phyloP scores from a whole-genome alignment of 257 asterid species.

The Solanum peruvianum region DNA sequence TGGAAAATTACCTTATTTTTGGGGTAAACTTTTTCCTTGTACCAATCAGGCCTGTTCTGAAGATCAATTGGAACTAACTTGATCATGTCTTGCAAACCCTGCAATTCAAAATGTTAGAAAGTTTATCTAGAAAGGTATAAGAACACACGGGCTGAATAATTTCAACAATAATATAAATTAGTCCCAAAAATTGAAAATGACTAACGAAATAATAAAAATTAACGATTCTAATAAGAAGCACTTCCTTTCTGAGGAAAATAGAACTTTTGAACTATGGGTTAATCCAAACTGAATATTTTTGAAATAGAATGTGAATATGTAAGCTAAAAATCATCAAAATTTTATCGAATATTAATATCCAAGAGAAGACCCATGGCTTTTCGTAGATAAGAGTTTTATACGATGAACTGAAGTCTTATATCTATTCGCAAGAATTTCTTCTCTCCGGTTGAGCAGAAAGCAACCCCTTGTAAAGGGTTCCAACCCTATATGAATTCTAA shows the following conservation, averaged over 20 bases:
- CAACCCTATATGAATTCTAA: no score
- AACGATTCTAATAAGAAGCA: not conserved
- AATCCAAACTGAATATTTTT: not conserved
- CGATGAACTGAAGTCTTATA: no score
- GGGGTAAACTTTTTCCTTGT: conserved; percentile 43
- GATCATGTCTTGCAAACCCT: conserved; percentile 24
- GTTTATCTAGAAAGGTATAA: no score
- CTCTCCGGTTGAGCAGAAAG: no score
- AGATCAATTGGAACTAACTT: no score
- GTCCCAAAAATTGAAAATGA: not conserved
- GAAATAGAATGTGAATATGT: no score
- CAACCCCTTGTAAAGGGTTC: no score
- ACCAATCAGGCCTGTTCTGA: conserved; percentile 39
- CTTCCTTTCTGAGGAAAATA: not conserved
- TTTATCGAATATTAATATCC: no score
- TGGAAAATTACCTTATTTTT: conserved; percentile 9
- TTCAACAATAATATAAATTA: not conserved
- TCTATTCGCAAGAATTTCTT: no score
- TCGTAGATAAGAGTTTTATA: no score
- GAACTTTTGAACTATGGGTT: not conserved
- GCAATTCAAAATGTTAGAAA: not conserved
- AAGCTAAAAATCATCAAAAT: no score
- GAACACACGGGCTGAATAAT: not conserved
- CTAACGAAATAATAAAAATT: not conserved
- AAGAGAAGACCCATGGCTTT: no score